Evolutionary conservation across 805 yeast genomes (phyloP), one percentile per base, ranked within the genome.

Genomic region (Hanseniaspora guilliermondii): DNA sequence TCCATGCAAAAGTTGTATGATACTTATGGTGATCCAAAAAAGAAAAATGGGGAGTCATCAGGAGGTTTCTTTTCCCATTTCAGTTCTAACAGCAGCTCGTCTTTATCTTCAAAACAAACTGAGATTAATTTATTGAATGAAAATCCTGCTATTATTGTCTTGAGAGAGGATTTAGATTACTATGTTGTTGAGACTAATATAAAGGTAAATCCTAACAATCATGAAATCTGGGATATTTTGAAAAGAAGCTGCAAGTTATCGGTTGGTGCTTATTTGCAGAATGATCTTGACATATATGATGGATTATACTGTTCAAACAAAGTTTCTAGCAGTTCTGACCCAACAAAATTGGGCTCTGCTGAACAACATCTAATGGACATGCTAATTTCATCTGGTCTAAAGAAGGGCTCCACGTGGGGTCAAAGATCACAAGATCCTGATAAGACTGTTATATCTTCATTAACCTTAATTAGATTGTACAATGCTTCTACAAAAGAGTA

Each of bases 321-420:
- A 60, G 63, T 59, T 58, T 68, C 58, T 58, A 58, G 52, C 54
- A 62, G 56, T 60, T 60, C 25, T 4, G 33, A 47, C 14, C 40
- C 49, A 11, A 70, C 73, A 1, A 72, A 71, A 36, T 67, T 85
- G 57, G 89, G 88, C 7, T 83, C 95, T 16, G 97, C 98, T 0
- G 98, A 93, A 67, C 91, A 85, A 67, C 97, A 91, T 67, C 74
- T 93, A 46, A 77, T 87, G 70, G 97, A 88, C 58, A 93, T 93
- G 98, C 75, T 93, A 53, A 88, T 96, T 62, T 76, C 91, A 0
- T 83, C 95, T 0, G 98, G 98, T 0, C 86, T 88, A 59, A 67
- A 71, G 3, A 68, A 76, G 12, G 72, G 73, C 21, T 87, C 85
- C 32, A 61, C 67, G 16, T 93, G 98, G 98, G 97, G 96, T 4